These are phyloP conservation scores for Globisporangium spinosum DNA, from an alignment of 352 stramenopile species.

Conservation along the genomic window DNA sequence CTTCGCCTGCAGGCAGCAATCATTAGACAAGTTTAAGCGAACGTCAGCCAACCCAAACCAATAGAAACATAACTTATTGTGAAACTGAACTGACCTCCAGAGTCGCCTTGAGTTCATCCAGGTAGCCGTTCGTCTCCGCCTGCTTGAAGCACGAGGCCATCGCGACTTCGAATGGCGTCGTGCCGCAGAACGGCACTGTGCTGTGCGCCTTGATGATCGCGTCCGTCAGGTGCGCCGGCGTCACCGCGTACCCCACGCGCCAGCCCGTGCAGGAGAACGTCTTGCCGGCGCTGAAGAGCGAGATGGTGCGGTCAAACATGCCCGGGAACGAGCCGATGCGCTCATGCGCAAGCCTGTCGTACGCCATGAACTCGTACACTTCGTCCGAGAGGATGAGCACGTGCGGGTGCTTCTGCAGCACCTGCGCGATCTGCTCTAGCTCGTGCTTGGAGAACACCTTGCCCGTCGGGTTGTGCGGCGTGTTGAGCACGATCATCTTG, in stretches of 20 bases:
- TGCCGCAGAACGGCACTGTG: slow-evolving; percentile 91
- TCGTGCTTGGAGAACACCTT: slow-evolving; percentile 96
- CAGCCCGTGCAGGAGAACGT: slow-evolving; percentile 94
- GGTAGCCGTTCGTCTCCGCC: slow-evolving; percentile 87
- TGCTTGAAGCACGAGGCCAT: slow-evolving; percentile 86
- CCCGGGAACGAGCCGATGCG: slow-evolving; percentile 74
- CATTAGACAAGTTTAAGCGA: background rate
- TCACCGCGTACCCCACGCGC: slow-evolving; percentile 86
- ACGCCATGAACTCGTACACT: slow-evolving; percentile 98
- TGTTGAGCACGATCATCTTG: slow-evolving; percentile 97
- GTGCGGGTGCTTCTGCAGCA: slow-evolving; percentile 83
- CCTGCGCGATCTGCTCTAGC: slow-evolving; percentile 88
- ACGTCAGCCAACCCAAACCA: background rate
- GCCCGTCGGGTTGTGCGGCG: slow-evolving; percentile 98
- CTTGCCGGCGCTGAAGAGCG: slow-evolving; percentile 92
- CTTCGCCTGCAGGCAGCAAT: slow-evolving; percentile 51
- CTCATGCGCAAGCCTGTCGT: slow-evolving; percentile 66
- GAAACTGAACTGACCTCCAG: slow-evolving; percentile 31
- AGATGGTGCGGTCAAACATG: slow-evolving; percentile 88
- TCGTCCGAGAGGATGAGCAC: slow-evolving; percentile 95
- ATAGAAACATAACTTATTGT: slow-evolving; percentile 11
- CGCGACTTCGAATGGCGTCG: slow-evolving; percentile 92
- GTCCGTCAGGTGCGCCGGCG: slow-evolving; percentile 43
- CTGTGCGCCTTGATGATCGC: slow-evolving; percentile 80
- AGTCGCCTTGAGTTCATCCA: slow-evolving; percentile 63